Evolutionary conservation across 805 yeast species (phyloP).

Genomic region (Ogataea degrootiae): DNA sequence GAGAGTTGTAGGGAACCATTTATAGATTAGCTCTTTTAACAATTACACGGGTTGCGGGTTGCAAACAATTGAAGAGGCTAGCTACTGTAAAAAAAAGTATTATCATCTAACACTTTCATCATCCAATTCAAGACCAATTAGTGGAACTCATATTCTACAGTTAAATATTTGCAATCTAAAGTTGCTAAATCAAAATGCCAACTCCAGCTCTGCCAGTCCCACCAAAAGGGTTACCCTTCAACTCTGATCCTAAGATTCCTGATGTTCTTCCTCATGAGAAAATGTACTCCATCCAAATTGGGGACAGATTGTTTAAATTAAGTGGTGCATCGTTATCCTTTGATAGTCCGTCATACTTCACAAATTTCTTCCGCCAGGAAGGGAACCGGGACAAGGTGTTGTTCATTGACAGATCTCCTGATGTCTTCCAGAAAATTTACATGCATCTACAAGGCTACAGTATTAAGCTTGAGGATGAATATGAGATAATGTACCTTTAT

Average conservation of each 20-base stretch:
- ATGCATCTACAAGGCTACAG: slow-evolving; percentile 79
- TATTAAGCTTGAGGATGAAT: slow-evolving; percentile 53
- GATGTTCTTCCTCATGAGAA: slow-evolving; percentile 60
- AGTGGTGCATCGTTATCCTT: slow-evolving; percentile 83
- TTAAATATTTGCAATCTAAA: too few relatives aligned
- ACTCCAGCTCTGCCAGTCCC: not conserved
- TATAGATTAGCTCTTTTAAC: too few relatives aligned
- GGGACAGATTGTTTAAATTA: slow-evolving; percentile 53
- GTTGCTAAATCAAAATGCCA: not conserved
- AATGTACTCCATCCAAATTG: slow-evolving; percentile 68
- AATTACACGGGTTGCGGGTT: too few relatives aligned
- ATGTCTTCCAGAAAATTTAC: slow-evolving; percentile 60
- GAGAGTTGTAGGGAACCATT: too few relatives aligned
- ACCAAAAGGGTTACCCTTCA: not conserved
- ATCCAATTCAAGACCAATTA: too few relatives aligned
- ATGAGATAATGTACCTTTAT: slow-evolving; percentile 55
- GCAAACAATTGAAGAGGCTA: too few relatives aligned
- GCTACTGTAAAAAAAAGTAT: too few relatives aligned
- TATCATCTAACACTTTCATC: not conserved
- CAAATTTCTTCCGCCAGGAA: slow-evolving; percentile 52
- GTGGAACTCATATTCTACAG: not conserved
- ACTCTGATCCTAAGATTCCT: slow-evolving; percentile 40
- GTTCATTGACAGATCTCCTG: slow-evolving; percentile 71
- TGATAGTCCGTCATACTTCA: slow-evolving; percentile 87
- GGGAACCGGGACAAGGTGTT: slow-evolving; percentile 37